These are phyloP conservation scores for Pichia sporocuriosa DNA, from an alignment of 805 yeast genomes.

Conservation along the genomic window DNA sequence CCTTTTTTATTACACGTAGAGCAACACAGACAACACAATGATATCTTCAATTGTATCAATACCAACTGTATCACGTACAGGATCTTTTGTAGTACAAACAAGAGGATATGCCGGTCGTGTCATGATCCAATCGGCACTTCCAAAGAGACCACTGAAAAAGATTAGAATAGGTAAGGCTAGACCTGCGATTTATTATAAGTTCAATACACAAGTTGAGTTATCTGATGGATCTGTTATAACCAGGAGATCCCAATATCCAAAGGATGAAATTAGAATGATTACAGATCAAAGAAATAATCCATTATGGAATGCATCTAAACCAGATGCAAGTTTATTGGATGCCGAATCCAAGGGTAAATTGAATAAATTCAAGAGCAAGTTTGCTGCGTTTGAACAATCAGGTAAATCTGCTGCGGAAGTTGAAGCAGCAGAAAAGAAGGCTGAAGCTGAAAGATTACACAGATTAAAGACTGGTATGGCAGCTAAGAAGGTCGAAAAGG, in stretches of 20 bases:
- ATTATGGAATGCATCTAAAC: slow-evolving; percentile 83
- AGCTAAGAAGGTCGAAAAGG: slow-evolving; percentile 20
- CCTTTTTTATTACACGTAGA: no score
- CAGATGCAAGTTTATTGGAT: slow-evolving; percentile 66
- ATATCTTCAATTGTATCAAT: no score
- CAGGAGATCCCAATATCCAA: slow-evolving; percentile 83
- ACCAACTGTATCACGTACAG: neutral
- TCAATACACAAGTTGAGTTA: slow-evolving; percentile 81
- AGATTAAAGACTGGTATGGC: slow-evolving; percentile 26
- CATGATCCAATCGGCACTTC: slow-evolving; percentile 24
- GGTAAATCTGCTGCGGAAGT: slow-evolving; percentile 29
- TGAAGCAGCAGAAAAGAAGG: slow-evolving; percentile 18
- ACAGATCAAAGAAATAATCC: slow-evolving; percentile 84
- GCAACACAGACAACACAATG: no score
- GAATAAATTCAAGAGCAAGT: slow-evolving; percentile 65
- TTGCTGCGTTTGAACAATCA: slow-evolving; percentile 40
- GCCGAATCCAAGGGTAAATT: slow-evolving; percentile 81
- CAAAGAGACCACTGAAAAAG: slow-evolving; percentile 56
- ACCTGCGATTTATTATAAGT: slow-evolving; percentile 88
- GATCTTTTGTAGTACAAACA: slow-evolving; percentile 1
- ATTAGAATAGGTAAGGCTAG: slow-evolving; percentile 78
- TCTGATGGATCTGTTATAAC: slow-evolving; percentile 88
- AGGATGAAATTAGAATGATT: slow-evolving; percentile 76
- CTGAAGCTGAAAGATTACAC: slow-evolving; percentile 25
- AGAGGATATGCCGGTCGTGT: slow-evolving; percentile 29